Percentiles rank a stretch among this genome's conserved stretches.
These are phyloP conservation scores for Leccinellum albellum DNA, from an alignment of 768 basidiomycete species.

Conservation along the genomic window DNA sequence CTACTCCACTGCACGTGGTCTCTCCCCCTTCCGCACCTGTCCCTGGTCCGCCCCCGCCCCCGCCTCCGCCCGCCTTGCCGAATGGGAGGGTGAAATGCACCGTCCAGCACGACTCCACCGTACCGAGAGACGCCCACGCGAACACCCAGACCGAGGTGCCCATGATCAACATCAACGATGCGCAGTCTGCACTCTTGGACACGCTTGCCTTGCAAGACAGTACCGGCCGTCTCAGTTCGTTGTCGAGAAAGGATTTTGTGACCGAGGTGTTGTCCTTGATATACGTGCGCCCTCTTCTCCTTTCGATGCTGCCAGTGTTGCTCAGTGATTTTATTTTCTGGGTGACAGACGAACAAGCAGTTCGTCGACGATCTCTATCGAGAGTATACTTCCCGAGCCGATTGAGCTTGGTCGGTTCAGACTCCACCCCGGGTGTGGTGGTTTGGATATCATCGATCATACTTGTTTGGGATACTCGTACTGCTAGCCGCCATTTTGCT, in stretches of 20 bases:
- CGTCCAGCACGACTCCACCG: constrained; percentile 2
- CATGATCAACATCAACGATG: constrained; percentile 19
- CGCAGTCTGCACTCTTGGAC: constrained; percentile 23
- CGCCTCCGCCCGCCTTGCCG: constrained; percentile 1
- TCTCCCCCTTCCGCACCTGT: constrained; percentile 9
- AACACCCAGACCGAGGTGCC: background rate
- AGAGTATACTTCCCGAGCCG: constrained; percentile 38
- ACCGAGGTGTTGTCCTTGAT: constrained; percentile 57
- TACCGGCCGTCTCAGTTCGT: constrained; percentile 13
- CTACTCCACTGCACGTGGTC: constrained; percentile 24
- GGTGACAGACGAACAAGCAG: constrained; percentile 52
- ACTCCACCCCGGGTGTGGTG: background rate
- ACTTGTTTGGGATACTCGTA: constrained; percentile 4
- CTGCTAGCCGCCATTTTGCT: constrained; percentile 10
- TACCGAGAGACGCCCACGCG: constrained; percentile 2
- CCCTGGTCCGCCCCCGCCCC: background rate
- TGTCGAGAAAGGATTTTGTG: constrained; percentile 57
- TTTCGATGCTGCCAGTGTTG: background rate
- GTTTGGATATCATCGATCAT: background rate
- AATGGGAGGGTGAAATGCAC: constrained; percentile 26
- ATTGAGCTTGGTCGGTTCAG: constrained; percentile 4
- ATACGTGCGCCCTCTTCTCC: constrained; percentile 41
- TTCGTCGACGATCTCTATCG: constrained; percentile 63
- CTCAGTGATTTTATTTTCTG: background rate
- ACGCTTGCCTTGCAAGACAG: constrained; percentile 20